Base-by-base conservation (phyloP, 768 basidiomycete species). In the Tricholoma terreum region DNA sequence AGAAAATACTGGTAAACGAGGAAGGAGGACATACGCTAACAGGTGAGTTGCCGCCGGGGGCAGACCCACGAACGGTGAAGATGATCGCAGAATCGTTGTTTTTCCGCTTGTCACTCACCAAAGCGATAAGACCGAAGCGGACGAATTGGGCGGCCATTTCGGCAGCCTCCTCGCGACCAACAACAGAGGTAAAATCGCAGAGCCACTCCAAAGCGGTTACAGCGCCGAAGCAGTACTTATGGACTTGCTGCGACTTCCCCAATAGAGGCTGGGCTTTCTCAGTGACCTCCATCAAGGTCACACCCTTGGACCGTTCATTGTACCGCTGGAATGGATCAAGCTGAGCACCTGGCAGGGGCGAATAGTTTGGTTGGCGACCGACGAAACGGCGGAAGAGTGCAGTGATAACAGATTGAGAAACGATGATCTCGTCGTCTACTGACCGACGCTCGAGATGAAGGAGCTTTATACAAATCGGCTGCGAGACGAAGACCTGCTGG, bases 91-190 rank as follows among this genome's bases (percentile, higher is more conserved):
- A 92, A 66, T 94, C 92, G 60, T 91, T 92, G 66, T 88, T 90
- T 76, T 91, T 92, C 62, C 92, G 82, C 78, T 90, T 94, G 72
- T 94, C 92, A 75, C 89, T 90, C 59, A 96, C 92, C 42, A 98
- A 79, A 2, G 77, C 75, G 72, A 99, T 89, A 60, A 96, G 85
- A 38, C 94, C 92, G 65, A 94, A 97, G 52, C 97, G 87, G 46
- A 98, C 94, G 65, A 98, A 98, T 70, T 98, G 97, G 4, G 95
- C 97, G 2, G 92, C 89, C 85, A 98, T 90, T 77, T 99, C 97
- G 10, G 94, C 92, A 0, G 94, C 95, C 71, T 98, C 97, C 67
- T 99, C 97, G 52, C 92, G 80, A 21, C 94, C 94, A 33, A 94
- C 92, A 33, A 95, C 92, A 1, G 95, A 97, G 0, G 97, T 94